Evolutionary conservation across 306 rosid genomes (phyloP).

Genomic region (Medicago lupulina): DNA sequence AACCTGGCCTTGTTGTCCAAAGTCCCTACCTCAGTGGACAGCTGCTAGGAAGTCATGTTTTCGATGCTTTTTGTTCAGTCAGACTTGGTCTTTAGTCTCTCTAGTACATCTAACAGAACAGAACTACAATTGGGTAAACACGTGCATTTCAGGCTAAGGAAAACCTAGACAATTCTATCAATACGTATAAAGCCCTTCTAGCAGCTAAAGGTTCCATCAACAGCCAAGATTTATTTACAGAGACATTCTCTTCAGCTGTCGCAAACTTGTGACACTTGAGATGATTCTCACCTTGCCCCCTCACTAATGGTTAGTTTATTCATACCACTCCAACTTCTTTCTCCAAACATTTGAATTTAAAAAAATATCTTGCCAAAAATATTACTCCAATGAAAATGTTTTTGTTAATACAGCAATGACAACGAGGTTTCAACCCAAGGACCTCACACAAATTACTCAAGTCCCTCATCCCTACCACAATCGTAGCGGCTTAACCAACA

Average conservation of each 20-base stretch:
- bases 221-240: neutral
- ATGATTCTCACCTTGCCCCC: neutral
- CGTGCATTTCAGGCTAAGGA: neutral
- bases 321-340: slow-evolving; percentile 14
- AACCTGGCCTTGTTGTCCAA: no score
- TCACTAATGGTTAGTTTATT: neutral
- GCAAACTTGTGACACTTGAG: neutral
- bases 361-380: neutral
- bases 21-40: no score
- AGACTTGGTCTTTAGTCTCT: neutral
- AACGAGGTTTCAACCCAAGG: neutral
- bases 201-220: neutral
- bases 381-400: neutral
- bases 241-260: neutral
- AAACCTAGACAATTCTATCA: neutral
- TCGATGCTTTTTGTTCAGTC: no score
- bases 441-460: neutral
- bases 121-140: slow-evolving; percentile 1
- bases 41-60: no score
- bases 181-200: neutral
- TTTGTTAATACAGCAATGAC: neutral
- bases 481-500: slow-evolving; percentile 1
- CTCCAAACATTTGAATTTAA: slow-evolving; percentile 1
- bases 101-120: neutral
- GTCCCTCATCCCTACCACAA: neutral